phyloP scores from a whole-genome alignment of 345 rosid genomes.

The Brassica rapa region DNA sequence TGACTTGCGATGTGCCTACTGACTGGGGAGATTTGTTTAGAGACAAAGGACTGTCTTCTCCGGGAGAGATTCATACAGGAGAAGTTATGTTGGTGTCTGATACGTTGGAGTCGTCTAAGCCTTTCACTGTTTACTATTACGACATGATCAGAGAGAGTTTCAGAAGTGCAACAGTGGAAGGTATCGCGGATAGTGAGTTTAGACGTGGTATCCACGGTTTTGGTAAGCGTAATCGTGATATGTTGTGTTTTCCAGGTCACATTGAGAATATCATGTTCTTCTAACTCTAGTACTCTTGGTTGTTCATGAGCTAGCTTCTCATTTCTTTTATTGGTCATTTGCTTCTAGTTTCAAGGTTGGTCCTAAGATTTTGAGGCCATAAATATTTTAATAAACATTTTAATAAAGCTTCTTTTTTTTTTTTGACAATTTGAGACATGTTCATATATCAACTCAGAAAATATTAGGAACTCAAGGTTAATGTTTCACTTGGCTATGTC shows the following conservation, averaged over 20 bases:
- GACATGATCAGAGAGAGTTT: background rate
- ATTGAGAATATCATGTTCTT: constrained; percentile 10
- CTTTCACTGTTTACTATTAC: constrained; percentile 3
- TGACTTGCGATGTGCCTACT: background rate
- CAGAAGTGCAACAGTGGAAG: constrained; percentile 7
- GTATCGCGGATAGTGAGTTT: background rate
- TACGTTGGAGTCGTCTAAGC: constrained; percentile 8
- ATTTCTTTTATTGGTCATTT: no score
- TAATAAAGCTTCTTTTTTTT: no score
- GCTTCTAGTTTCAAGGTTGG: background rate
- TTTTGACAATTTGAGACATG: background rate
- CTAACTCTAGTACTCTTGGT: background rate
- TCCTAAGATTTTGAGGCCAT: no score
- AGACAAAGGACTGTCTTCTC: background rate
- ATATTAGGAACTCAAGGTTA: background rate
- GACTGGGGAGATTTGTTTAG: background rate
- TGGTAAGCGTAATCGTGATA: background rate
- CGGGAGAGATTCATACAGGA: constrained; percentile 5
- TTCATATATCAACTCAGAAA: background rate
- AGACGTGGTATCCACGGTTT: background rate
- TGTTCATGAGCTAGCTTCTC: background rate
- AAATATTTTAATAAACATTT: no score
- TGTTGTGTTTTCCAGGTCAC: constrained; percentile 8
- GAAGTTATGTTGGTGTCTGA: constrained; percentile 1
- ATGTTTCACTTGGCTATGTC: background rate